phyloP scores from a whole-genome alignment of 169 alveolate genomes.

The Eimeria falciformis region DNA sequence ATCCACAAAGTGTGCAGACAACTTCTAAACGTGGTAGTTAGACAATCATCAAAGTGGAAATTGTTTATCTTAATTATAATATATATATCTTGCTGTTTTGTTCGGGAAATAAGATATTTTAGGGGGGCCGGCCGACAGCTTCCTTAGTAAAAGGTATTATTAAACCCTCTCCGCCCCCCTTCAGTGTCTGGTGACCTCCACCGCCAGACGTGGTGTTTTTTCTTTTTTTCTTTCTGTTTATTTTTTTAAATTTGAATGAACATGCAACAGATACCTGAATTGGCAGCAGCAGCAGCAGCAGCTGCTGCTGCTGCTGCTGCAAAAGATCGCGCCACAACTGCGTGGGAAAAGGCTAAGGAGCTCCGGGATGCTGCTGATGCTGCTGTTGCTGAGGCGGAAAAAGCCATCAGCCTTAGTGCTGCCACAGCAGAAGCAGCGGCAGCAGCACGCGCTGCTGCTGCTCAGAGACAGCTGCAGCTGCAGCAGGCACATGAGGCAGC shows the following conservation, averaged over 20 bases:
- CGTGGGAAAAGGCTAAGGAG: neutral
- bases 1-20: no score
- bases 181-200: no score
- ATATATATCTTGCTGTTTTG: no score
- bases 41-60: no score
- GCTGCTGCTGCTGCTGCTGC: conserved; percentile 25
- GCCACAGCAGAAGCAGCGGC: conserved; percentile 20
- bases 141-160: no score
- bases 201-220: no score
- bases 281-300: conserved; percentile 29
- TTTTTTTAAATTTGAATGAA: neutral
- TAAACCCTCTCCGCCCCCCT: no score
- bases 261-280: no score
- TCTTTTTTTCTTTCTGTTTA: neutral
- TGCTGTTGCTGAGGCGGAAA: conserved; percentile 24
- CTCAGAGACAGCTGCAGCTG: conserved; percentile 15
- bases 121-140: no score
- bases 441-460: neutral
- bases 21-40: no score
- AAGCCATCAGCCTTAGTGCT: neutral
- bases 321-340: conserved; percentile 1
- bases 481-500: conserved; percentile 21
- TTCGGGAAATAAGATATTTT: no score
- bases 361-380: neutral
- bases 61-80: no score